Percentiles rank a stretch among this genome's conserved stretches.
phyloP scores from a whole-genome alignment of 2,329 filamentous ascomycete species.

The Ceratocystis ficicola region DNA sequence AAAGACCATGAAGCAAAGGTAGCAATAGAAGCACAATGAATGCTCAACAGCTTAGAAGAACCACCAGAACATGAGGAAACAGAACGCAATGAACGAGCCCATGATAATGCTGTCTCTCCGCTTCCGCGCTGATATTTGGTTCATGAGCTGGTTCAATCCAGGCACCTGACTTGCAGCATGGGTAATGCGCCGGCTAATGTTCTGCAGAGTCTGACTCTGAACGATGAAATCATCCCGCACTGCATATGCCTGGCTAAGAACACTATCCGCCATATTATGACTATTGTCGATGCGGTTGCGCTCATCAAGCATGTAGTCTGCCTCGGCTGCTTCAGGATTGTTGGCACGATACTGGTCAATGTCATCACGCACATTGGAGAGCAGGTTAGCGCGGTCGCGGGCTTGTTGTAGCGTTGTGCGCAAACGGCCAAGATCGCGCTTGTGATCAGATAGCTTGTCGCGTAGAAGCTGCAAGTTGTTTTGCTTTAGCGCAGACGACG shows the following conservation, averaged over 20 bases:
- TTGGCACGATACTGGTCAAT: constrained; percentile 77
- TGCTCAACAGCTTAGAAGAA: constrained; percentile 33
- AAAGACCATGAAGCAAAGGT: constrained; percentile 23
- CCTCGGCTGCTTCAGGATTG: constrained; percentile 73
- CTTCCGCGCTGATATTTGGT: constrained; percentile 87
- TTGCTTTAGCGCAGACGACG: constrained; percentile 87
- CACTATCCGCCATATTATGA: constrained; percentile 76
- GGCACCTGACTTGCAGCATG: constrained; percentile 82
- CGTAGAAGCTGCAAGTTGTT: constrained; percentile 87
- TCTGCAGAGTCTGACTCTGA: constrained; percentile 77
- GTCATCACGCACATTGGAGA: constrained; percentile 81
- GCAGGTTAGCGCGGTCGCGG: constrained; percentile 76
- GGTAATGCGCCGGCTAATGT: constrained; percentile 82
- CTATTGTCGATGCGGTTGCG: constrained; percentile 74
- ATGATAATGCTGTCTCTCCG: constrained; percentile 89
- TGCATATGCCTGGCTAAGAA: constrained; percentile 90
- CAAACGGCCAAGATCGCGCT: constrained; percentile 66
- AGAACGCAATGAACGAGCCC: constrained; percentile 80
- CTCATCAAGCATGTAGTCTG: constrained; percentile 95
- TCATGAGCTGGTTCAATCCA: constrained; percentile 82
- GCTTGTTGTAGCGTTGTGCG: constrained; percentile 61
- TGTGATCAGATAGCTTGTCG: constrained; percentile 79
- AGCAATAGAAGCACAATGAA: constrained; percentile 2
- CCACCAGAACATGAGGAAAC: constrained; percentile 75
- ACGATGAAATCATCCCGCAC: constrained; percentile 83